Conservation (phyloP, 805 yeast species). For the Osmozyma mogii region DNA sequence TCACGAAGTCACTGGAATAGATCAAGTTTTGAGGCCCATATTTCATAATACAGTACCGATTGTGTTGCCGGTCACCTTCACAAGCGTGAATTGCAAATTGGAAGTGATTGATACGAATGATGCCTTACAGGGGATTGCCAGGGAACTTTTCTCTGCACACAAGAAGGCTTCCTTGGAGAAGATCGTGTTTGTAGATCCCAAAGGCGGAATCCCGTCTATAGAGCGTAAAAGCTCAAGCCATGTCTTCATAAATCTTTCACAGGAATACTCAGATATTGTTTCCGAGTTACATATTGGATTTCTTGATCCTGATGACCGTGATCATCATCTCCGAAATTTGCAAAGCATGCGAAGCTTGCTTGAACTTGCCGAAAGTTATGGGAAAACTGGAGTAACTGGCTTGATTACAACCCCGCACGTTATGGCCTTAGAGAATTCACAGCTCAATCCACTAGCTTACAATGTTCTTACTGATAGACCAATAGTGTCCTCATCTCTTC, state of each 20-base stretch:
- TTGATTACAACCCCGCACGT: conserved; percentile 77
- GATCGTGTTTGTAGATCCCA: conserved; percentile 64
- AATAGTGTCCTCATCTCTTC: conserved; percentile 81
- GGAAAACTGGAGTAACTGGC: conserved; percentile 54
- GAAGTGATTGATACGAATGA: too few species aligned
- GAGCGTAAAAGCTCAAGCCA: conserved; percentile 80
- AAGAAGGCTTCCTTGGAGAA: too few species aligned
- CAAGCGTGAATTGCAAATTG: too few species aligned
- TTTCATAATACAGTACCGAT: conserved; percentile 15
- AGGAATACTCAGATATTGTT: conserved; percentile 63
- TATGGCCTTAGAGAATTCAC: conserved; percentile 47
- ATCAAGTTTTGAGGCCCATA: conserved; percentile 41
- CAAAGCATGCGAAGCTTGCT: conserved; percentile 55
- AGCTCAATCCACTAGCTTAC: conserved; percentile 79
- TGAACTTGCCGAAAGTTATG: conserved; percentile 28
- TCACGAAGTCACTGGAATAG: conserved; percentile 15
- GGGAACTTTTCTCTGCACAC: conserved; percentile 36
- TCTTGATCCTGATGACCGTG: conserved; percentile 35
- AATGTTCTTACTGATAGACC: conserved; percentile 90
- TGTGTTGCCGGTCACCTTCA: conserved; percentile 1
- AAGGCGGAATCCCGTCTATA: conserved; percentile 87
- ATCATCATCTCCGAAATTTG: conserved; percentile 59
- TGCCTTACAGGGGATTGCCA: conserved; percentile 19
- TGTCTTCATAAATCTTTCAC: conserved; percentile 76
- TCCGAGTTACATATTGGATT: conserved; percentile 59